A percentile compares a stretch with the other conserved stretches of the same genome.
Conservation (phyloP, 805 yeast genomes). For the Yarrowia keelungensis region DNA sequence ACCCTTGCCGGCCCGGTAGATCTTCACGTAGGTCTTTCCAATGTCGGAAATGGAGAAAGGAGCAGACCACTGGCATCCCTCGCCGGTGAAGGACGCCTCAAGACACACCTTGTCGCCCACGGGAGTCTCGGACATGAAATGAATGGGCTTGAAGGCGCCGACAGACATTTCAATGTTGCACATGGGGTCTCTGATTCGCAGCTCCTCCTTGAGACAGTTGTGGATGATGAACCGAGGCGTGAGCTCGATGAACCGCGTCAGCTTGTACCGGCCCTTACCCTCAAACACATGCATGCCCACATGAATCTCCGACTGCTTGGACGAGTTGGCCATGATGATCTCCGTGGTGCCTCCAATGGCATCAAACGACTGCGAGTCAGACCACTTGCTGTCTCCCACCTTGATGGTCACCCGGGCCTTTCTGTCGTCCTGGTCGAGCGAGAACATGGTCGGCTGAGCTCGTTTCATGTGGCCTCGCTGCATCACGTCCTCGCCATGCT, state of each 20-base stretch:
- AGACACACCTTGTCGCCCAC: slow-evolving; percentile 59
- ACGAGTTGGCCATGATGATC: slow-evolving; percentile 52
- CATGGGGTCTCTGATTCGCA: slow-evolving; percentile 62
- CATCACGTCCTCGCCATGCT: slow-evolving; percentile 47
- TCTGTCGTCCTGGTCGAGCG: slow-evolving; percentile 70
- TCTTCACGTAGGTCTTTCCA: slow-evolving; percentile 79
- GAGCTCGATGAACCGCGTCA: slow-evolving; percentile 77
- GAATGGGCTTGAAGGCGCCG: slow-evolving; percentile 48
- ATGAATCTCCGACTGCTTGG: slow-evolving; percentile 61
- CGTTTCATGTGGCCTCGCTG: slow-evolving; percentile 48
- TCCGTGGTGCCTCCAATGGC: slow-evolving; percentile 86
- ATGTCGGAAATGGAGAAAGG: slow-evolving; percentile 85
- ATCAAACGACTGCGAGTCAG: slow-evolving; percentile 80
- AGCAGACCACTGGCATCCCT: slow-evolving; percentile 77
- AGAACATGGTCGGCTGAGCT: slow-evolving; percentile 76
- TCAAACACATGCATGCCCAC: slow-evolving; percentile 74
- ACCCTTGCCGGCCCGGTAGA: slow-evolving; percentile 63
- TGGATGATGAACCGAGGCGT: slow-evolving; percentile 82
- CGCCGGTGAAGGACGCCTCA: slow-evolving; percentile 62
- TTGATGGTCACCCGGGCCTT: slow-evolving; percentile 70
- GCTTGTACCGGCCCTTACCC: slow-evolving; percentile 82
- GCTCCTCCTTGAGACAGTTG: slow-evolving; percentile 62
- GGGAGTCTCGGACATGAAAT: slow-evolving; percentile 62
- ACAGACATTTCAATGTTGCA: slow-evolving; percentile 51
- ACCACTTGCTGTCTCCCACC: slow-evolving; percentile 73